Conservation (phyloP, 768 basidiomycete genomes). For the Astraeus odoratus region DNA sequence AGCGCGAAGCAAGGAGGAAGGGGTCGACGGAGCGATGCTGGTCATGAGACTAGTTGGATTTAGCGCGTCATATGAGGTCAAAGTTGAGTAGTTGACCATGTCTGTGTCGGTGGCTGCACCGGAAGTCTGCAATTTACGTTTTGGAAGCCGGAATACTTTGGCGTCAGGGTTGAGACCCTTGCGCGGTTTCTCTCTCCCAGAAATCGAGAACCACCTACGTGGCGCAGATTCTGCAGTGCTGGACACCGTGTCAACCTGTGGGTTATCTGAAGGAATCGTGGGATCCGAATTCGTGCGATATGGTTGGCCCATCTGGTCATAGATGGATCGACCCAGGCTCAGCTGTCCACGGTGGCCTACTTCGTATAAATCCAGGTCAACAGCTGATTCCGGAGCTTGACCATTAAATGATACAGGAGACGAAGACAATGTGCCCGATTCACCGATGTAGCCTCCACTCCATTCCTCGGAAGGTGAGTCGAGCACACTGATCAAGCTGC, state of each 20-base stretch:
- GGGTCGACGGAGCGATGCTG: slow-evolving; percentile 35
- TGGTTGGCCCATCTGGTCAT: slow-evolving; percentile 20
- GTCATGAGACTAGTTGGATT: slow-evolving; percentile 53
- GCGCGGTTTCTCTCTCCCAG: slow-evolving; percentile 43
- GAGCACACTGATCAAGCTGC: slow-evolving; percentile 39
- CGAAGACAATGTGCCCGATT: slow-evolving; percentile 23
- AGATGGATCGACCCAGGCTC: slow-evolving; percentile 7
- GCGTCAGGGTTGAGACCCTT: slow-evolving; percentile 81
- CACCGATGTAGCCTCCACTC: slow-evolving; percentile 23
- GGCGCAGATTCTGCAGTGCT: slow-evolving; percentile 24
- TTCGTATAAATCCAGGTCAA: slow-evolving; percentile 44
- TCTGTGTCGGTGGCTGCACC: slow-evolving; percentile 11
- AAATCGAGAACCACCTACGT: slow-evolving; percentile 42
- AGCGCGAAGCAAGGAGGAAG: slow-evolving; percentile 56
- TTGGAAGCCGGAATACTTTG: slow-evolving; percentile 66
- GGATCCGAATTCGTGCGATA: slow-evolving; percentile 34
- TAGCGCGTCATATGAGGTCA: slow-evolving; percentile 37
- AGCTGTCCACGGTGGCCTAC: slow-evolving; percentile 28
- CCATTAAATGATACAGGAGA: slow-evolving; percentile 39
- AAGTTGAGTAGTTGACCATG: slow-evolving; percentile 2
- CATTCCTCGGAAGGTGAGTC: slow-evolving; percentile 53
- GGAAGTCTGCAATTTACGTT: slow-evolving; percentile 5
- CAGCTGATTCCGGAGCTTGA: slow-evolving; percentile 18
- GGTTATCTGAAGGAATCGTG: slow-evolving; percentile 11
- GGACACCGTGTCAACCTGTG: slow-evolving; percentile 6